Conservation (phyloP, 2,329 filamentous ascomycete species). For the Lachnum nothofagi region DNA sequence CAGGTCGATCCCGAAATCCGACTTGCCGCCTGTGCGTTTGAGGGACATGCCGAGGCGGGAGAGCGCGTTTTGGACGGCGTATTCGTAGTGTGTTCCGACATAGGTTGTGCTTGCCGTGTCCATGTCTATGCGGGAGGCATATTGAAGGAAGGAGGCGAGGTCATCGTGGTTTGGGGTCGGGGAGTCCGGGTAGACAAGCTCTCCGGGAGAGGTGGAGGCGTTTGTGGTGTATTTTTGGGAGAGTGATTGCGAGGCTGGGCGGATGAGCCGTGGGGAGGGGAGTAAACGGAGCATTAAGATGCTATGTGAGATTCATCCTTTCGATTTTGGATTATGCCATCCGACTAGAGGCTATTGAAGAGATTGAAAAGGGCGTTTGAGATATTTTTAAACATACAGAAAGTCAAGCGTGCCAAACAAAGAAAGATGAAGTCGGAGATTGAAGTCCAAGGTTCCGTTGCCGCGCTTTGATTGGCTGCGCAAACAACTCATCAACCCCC, state of each 20-base stretch:
- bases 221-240: constrained; percentile 24
- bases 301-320: background rate
- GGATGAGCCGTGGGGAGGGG: constrained; percentile 17
- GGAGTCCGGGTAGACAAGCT: constrained; percentile 43
- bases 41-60: constrained; percentile 59
- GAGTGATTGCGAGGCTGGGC: constrained; percentile 16
- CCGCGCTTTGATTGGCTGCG: constrained; percentile 2
- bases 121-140: constrained; percentile 53
- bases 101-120: constrained; percentile 55
- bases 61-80: constrained; percentile 56
- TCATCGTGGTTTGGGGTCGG: constrained; percentile 53
- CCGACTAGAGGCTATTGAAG: background rate
- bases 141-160: constrained; percentile 58
- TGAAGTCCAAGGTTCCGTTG: background rate
- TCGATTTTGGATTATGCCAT: background rate
- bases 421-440: constrained; percentile 11
- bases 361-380: no score
- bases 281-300: constrained; percentile 21
- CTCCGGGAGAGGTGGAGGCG: constrained; percentile 10
- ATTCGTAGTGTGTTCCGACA: constrained; percentile 73
- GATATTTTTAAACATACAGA: no score
- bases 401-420: background rate
- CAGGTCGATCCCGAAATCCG: constrained; percentile 70
- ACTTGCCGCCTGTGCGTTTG: constrained; percentile 58
- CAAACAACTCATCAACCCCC: background rate